phyloP scores from a whole-genome alignment of 495 filamentous ascomycete species.

The Talaromyces stipitatus region DNA sequence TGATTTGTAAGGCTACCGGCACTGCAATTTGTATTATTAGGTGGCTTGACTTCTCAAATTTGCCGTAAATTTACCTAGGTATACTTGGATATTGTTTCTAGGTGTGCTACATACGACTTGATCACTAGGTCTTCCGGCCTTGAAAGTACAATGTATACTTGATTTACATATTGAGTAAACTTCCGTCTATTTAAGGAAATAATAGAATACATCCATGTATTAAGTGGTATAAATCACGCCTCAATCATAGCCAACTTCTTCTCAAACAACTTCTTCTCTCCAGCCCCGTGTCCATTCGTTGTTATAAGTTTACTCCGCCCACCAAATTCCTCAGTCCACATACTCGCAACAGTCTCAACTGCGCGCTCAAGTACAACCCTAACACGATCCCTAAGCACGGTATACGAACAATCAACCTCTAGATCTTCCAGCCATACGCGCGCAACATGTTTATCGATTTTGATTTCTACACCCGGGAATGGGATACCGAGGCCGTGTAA shows the following conservation, averaged over 20 bases:
- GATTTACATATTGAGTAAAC: not conserved
- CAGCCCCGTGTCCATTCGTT: not conserved
- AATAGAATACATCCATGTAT: not conserved
- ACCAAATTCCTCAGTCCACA: slow-evolving; percentile 42
- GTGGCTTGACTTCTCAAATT: no score
- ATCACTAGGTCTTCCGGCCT: no score
- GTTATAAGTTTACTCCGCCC: not conserved
- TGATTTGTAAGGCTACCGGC: no score
- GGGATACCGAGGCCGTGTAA: slow-evolving; percentile 76
- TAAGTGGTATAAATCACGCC: not conserved
- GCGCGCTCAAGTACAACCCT: slow-evolving; percentile 84
- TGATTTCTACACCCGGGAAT: slow-evolving; percentile 80
- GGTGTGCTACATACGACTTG: no score
- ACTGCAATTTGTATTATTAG: no score
- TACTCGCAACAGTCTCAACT: slow-evolving; percentile 79
- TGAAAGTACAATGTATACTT: no score
- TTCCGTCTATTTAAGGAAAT: not conserved
- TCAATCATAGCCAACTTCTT: slow-evolving; percentile 7
- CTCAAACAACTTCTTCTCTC: not conserved
- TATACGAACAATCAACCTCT: slow-evolving; percentile 76
- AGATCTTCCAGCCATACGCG: slow-evolving; percentile 86
- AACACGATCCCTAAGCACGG: slow-evolving; percentile 69
- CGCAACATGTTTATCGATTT: slow-evolving; percentile 80
- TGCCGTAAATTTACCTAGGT: no score
- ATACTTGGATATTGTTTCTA: no score